phyloP scores from a whole-genome alignment of 2,329 filamentous ascomycete species.

The Niveomyces coronatus region DNA sequence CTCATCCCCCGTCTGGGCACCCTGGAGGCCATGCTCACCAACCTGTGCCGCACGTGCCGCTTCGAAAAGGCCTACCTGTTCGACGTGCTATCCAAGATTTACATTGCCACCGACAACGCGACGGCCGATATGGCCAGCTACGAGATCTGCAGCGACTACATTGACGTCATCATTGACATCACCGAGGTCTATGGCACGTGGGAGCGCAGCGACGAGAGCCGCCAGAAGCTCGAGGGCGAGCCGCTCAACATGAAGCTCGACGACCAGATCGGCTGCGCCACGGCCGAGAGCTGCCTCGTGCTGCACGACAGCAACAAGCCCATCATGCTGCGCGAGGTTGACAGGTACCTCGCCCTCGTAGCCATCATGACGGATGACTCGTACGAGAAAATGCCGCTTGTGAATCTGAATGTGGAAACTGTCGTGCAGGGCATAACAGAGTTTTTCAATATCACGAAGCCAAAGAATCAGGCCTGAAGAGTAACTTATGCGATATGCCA shows the following conservation, averaged over 20 bases:
- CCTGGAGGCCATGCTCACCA: constrained; percentile 87
- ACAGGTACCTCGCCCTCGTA: constrained; percentile 68
- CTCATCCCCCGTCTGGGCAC: constrained; percentile 88
- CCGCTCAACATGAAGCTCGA: constrained; percentile 53
- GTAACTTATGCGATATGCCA: no score
- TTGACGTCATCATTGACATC: constrained; percentile 95
- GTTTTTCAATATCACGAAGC: constrained; percentile 65
- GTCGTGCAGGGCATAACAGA: constrained; percentile 69
- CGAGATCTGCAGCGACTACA: constrained; percentile 97
- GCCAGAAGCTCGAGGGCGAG: constrained; percentile 45
- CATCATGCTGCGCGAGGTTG: constrained; percentile 59
- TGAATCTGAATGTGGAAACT: constrained; percentile 80
- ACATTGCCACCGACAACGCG: constrained; percentile 90
- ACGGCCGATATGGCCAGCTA: constrained; percentile 93
- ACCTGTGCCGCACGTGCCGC: constrained; percentile 82
- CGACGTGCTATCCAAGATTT: constrained; percentile 95
- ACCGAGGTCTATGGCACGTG: constrained; percentile 87
- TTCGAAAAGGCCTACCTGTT: constrained; percentile 99
- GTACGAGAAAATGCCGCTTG: constrained; percentile 72
- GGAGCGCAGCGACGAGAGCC: constrained; percentile 45
- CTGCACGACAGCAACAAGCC: constrained; percentile 53
- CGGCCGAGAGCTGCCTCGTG: constrained; percentile 59
- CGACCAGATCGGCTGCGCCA: constrained; percentile 55
- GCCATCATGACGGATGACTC: constrained; percentile 81
- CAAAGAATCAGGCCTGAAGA: constrained; percentile 26